Percentiles rank a stretch among this genome's conserved stretches.
phyloP scores from a whole-genome alignment of 371 early-diverging fungal genomes.

The Syncephalastrum contaminatum region DNA sequence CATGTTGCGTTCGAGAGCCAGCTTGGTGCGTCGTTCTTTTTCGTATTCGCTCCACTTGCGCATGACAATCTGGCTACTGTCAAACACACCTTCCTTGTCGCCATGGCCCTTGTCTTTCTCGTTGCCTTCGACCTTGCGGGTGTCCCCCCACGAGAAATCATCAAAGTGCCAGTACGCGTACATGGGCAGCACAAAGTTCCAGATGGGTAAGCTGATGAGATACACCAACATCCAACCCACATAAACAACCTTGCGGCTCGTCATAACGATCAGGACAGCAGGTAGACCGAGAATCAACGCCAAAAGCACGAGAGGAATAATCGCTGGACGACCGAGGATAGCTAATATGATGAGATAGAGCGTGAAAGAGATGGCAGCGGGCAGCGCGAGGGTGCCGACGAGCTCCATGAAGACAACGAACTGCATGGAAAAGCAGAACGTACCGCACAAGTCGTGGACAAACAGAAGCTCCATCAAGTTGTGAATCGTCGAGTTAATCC shows the following conservation, averaged over 20 bases:
- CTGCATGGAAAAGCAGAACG: constrained; percentile 99
- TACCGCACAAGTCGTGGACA: constrained; percentile 96
- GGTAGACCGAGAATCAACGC: constrained; percentile 90
- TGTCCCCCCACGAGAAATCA: constrained; percentile 99
- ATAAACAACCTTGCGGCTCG: constrained; percentile 88
- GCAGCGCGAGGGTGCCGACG: constrained; percentile 96
- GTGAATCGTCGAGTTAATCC: constrained; percentile 99
- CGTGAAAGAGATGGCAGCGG: constrained; percentile 95
- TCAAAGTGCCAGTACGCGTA: constrained; percentile 99
- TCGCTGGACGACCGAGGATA: constrained; percentile 52
- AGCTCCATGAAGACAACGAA: constrained; percentile 98
- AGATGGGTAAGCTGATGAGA: constrained; percentile 92
- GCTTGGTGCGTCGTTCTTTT: constrained; percentile 22
- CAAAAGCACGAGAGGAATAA: constrained; percentile 78
- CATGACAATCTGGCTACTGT: constrained; percentile 63
- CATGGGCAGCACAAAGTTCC: constrained; percentile 96
- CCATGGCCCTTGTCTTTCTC: constrained; percentile 56
- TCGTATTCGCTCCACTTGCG: constrained; percentile 74
- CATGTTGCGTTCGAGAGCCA: constrained; percentile 21
- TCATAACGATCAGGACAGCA: constrained; percentile 90
- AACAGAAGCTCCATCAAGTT: constrained; percentile 95
- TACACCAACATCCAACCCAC: constrained; percentile 96
- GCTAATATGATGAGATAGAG: constrained; percentile 75
- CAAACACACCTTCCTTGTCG: constrained; percentile 63
- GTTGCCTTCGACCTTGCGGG: constrained; percentile 77